Evolutionary conservation across 2,329 filamentous ascomycete species (phyloP).

Genomic region (Trichophyton verrucosum): DNA sequence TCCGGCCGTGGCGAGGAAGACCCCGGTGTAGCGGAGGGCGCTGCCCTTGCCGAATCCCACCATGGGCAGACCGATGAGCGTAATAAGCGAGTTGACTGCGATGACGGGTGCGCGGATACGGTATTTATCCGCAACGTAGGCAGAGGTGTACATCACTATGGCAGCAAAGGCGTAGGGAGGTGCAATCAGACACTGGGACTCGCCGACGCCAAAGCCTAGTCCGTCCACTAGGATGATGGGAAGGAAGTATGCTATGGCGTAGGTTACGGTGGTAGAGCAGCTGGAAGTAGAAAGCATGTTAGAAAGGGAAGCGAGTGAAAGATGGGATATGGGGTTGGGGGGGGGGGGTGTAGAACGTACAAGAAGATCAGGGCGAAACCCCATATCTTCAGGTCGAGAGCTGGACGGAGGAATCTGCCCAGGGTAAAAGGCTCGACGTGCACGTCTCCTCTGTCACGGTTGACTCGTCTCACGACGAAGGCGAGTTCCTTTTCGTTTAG

Average conservation of each 20-base stretch:
- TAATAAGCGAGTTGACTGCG: constrained; percentile 51
- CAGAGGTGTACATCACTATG: constrained; percentile 47
- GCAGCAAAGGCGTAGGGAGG: constrained; percentile 56
- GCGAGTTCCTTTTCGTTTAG: constrained; percentile 30
- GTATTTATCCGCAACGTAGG: constrained; percentile 56
- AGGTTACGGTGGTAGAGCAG: constrained; percentile 59
- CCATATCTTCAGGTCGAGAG: constrained; percentile 43
- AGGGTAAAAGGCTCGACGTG: constrained; percentile 37
- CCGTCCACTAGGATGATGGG: constrained; percentile 55
- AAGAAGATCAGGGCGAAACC: constrained; percentile 43
- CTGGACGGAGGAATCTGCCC: constrained; percentile 37
- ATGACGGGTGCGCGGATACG: constrained; percentile 55
- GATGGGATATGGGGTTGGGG: background rate
- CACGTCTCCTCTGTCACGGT: constrained; percentile 43
- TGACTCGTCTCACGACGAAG: constrained; percentile 40
- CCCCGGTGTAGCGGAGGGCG: constrained; percentile 56
- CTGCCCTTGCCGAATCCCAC: constrained; percentile 53
- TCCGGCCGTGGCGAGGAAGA: constrained; percentile 64
- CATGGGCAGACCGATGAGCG: constrained; percentile 57
- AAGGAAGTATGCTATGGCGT: constrained; percentile 66
- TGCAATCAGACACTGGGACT: constrained; percentile 58
- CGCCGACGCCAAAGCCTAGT: constrained; percentile 53
- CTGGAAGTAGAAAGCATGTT: constrained; percentile 24
- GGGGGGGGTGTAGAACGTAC: constrained; percentile 8
- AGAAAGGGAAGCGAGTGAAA: background rate